phyloP scores from a whole-genome alignment of 371 early-diverging fungal species.

The Mucor racemosus region DNA sequence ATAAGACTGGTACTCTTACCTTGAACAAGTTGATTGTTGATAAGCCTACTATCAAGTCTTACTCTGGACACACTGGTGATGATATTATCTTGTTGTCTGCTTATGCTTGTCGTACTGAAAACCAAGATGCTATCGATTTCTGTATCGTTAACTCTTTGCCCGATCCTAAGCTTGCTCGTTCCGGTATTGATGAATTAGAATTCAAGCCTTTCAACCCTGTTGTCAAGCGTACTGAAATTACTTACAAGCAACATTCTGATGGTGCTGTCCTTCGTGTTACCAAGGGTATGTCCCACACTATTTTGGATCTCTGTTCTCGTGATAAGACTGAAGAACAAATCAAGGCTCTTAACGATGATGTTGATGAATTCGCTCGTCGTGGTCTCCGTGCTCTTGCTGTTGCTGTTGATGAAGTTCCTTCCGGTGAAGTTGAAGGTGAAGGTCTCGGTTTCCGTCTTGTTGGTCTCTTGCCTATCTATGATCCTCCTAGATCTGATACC shows the following conservation, averaged over 20 bases:
- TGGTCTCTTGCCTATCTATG: constrained; percentile 83
- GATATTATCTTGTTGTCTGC: constrained; percentile 69
- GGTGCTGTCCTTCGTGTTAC: constrained; percentile 69
- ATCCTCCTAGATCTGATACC: constrained; percentile 88
- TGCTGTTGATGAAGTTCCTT: constrained; percentile 70
- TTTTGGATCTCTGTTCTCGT: constrained; percentile 72
- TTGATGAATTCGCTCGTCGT: constrained; percentile 77
- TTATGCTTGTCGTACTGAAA: constrained; percentile 75
- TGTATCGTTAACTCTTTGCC: constrained; percentile 73
- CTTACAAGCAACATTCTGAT: constrained; percentile 66
- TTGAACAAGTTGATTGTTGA: constrained; percentile 89
- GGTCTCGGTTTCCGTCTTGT: constrained; percentile 60
- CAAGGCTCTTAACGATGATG: constrained; percentile 65
- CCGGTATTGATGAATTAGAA: constrained; percentile 70
- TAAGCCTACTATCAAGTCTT: constrained; percentile 66
- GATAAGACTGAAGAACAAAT: constrained; percentile 69
- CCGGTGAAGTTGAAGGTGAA: constrained; percentile 52
- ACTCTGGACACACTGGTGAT: constrained; percentile 59
- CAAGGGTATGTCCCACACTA: constrained; percentile 81
- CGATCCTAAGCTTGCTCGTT: constrained; percentile 63
- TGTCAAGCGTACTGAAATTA: constrained; percentile 87
- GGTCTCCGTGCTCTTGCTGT: constrained; percentile 89
- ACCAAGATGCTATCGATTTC: constrained; percentile 81
- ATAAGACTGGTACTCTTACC: constrained; percentile 97
- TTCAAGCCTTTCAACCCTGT: constrained; percentile 92